Evolutionary conservation across 2,329 filamentous ascomycete species (phyloP).

Genomic region (Colletotrichum ledebouriae): DNA sequence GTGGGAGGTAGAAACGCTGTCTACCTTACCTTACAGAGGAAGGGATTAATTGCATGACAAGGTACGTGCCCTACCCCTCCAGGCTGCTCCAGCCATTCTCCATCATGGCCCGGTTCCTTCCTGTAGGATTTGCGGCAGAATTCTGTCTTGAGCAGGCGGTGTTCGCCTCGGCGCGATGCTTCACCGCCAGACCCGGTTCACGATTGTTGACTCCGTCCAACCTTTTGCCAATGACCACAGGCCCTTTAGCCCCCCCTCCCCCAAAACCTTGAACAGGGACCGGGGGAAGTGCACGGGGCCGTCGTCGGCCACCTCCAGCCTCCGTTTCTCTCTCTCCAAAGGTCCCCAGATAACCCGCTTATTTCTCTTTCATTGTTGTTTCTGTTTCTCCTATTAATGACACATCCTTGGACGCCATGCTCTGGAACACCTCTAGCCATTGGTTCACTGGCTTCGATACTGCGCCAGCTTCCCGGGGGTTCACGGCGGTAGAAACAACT

Average conservation of each 20-base stretch:
- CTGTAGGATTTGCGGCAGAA: constrained; percentile 26
- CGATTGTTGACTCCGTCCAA: constrained; percentile 4
- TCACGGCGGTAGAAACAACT: neutral
- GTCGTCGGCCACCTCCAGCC: constrained; percentile 31
- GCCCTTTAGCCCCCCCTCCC: neutral
- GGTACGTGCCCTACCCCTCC: constrained; percentile 24
- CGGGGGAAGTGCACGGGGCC: constrained; percentile 24
- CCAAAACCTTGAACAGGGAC: constrained; percentile 20
- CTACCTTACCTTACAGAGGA: too few species aligned
- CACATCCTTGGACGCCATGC: constrained; percentile 10
- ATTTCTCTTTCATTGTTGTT: constrained; percentile 1
- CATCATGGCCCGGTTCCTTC: neutral
- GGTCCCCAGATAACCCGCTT: constrained; percentile 23
- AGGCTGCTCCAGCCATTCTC: neutral
- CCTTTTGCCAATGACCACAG: constrained; percentile 19
- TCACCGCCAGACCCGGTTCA: constrained; percentile 28
- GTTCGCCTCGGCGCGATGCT: neutral
- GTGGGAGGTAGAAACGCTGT: neutral
- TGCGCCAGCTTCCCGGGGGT: neutral
- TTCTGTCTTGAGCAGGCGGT: constrained; percentile 9
- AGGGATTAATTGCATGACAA: constrained; percentile 7
- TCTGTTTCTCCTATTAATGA: constrained; percentile 29
- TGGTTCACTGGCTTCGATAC: neutral
- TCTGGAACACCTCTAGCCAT: neutral
- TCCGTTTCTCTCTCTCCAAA: constrained; percentile 19